Evolutionary conservation across 345 rosid genomes (phyloP), one percentile per base, ranked within the genome.

Genomic region (Brassica juncea): DNA sequence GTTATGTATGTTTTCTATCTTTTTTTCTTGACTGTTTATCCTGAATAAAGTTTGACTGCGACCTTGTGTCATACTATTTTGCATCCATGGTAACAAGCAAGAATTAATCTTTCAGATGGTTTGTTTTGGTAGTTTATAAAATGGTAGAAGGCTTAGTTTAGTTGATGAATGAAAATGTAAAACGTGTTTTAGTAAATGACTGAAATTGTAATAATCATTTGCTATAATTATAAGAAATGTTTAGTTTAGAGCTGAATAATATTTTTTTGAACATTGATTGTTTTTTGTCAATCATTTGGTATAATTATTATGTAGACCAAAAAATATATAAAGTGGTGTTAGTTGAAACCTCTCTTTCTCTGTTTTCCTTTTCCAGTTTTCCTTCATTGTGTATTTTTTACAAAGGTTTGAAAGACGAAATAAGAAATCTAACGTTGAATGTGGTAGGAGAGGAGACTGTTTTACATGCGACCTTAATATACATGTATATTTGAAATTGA

Each of bases 301-400:
- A 5, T 52, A 9, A 9, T 69, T 69, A 66, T 66, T 47, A 12
- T 49, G 4, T 14, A 25, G 57, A 7, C 10, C 25, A 7, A 44
- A 3, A 23, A 23, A 23, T 0, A 68, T 25, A 49, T 42, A 69
- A 70, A 15, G 47, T 54, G 34, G 47, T 37, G 31, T 32, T 60
- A 72, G 68, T 61, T 72, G 68, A 39, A 39, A 59, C 25, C n/a
- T 70, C 65, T 11, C 49, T 58, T 32, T 55, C 66, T 58, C 30
- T 54, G 68, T 31, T 34, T 12, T 58, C 0, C 49, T 58, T 32
- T 55, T 54, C 35, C 30, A 31, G 68, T 31, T 23, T 23, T 23
- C 0, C 21, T 57, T 59, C 5, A 12, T 7, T 0, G 32, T 30
- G 25, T 42, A 42, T 2, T 39, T 9, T 39, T 5, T 5, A 39